Evolutionary conservation across 2,329 filamentous ascomycete species (phyloP), one percentile per base, ranked within the genome.

Genomic region (Fonsecaea erecta): DNA sequence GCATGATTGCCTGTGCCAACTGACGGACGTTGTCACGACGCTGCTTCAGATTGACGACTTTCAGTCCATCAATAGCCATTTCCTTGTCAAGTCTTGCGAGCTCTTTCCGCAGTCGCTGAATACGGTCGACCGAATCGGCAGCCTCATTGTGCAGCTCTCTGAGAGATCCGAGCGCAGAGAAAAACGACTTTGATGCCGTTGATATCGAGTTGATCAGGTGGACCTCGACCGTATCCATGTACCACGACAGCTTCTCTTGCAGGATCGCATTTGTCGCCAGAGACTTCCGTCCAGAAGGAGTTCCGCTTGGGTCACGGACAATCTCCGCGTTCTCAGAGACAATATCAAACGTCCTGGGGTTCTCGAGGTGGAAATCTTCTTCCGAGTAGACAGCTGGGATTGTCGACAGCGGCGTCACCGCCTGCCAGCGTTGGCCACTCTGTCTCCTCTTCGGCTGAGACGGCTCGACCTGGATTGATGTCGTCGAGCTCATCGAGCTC

Each of bases 221-320:
- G 61, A 99, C 92, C 76, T 99, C 95, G 24, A 99, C 93, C 0
- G 95, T 99, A 76, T 99, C 95, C 93, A 99, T 97, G 77, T 99
- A 99, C 95, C 95, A 99, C 0, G 95, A 98, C 12, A 99, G 82
- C 78, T 99, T 99, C 78, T 99, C 95, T 76, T 99, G 95, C 37
- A 99, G 78, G 64, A 99, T 99, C 0, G 95, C 95, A 78, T 99
- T 99, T 0, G 93, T 97, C 7, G 94, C 94, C 30, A 99, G 82
- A 0, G 92, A 91, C 76, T 97, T 98, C 66, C 94, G 86, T 8
- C 82, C 83, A 12, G 79, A 78, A 18, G 78, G 76, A 51, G 80
- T 75, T 7, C 90, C 88, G 75, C 88, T 91, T 2, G 81, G 77
- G 3, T 78, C 77, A 24, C 88, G 86, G n/a, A 98, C 90, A n/a